Evolutionary conservation across 2,329 filamentous ascomycete species (phyloP), one percentile per base, ranked within the genome.

Genomic region (Reticulascus tulasneorum): DNA sequence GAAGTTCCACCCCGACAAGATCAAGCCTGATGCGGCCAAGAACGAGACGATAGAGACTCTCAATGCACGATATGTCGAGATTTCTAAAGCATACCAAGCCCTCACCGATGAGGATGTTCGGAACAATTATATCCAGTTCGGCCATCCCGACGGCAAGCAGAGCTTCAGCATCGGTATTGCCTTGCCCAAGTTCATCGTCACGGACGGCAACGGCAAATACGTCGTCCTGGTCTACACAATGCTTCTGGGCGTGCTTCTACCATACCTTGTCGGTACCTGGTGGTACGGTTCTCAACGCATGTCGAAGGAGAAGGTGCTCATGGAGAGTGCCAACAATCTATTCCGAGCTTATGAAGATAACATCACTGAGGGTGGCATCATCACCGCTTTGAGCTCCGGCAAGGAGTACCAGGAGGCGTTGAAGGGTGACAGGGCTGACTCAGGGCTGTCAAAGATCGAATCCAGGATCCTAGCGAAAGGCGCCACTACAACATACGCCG

Each of bases 91-190:
- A 7, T 98, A 96, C 75, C 95, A 98, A 66, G 85, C 93, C 4
- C 77, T 98, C 31, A 98, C 94, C 5, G 93, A 98, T 56, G 94
- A 98, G 65, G 93, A 97, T 26, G 77, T 97, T 43, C 86, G 93
- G 55, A 94, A 94, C 66, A 98, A 98, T 69, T 98, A 86, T 63
- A 82, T 95, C 35, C 86, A 94, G 61, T 98, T 85, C 54, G 93
- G 93, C 37, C 89, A 98, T 61, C 93, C 93, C 7, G 93, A 98
- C 59, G 93, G 93, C 57, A 97, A 96, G 74, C 93, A 98, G 67
- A 91, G 89, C 60, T 93, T 90, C 64, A 96, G 89, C 66, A 97
- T 98, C 55, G 91, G 93, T 47, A 98, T 98, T 48, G 93, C 91
- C 29, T 75, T 98, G 29, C 93, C 93, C 29, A 84, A 93, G 59